Conservation (phyloP, 495 filamentous ascomycete species). For the Hyaloscypha finlandica region DNA sequence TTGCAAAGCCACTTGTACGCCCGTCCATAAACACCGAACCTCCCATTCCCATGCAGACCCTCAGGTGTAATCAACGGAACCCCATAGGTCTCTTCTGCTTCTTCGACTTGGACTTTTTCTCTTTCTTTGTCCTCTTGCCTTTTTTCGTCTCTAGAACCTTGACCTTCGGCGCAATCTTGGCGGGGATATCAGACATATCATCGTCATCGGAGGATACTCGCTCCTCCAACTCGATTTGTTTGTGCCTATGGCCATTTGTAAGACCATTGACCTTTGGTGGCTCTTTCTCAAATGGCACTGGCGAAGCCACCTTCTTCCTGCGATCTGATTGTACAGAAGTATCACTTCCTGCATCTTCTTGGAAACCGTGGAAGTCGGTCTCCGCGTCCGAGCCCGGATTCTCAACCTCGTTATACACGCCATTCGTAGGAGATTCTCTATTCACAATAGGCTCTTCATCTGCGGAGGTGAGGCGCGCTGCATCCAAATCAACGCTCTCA, state of each 20-base stretch:
- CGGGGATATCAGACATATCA: neutral
- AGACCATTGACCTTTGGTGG: neutral
- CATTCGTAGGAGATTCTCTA: neutral
- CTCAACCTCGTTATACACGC: neutral
- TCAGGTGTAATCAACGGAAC: neutral
- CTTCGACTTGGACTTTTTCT: neutral
- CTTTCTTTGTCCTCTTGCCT: neutral
- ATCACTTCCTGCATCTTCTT: neutral
- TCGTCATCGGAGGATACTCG: neutral
- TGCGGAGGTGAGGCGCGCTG: neutral
- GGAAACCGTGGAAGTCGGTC: neutral
- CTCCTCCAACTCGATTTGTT: neutral
- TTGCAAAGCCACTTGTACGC: neutral
- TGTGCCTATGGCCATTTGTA: neutral
- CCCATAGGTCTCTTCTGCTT: neutral
- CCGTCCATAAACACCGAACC: neutral
- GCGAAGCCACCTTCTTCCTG: neutral
- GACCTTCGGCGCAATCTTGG: neutral
- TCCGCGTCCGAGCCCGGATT: neutral
- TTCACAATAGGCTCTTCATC: neutral
- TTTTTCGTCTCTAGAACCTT: neutral
- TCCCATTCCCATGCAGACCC: neutral
- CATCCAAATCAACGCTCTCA: constrained; percentile 8
- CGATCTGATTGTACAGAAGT: neutral
- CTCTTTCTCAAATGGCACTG: neutral